Evolutionary conservation across 2,329 filamentous ascomycete genomes (phyloP), one percentile per base, ranked within the genome.

Genomic region (Ceratocystis destructans): DNA sequence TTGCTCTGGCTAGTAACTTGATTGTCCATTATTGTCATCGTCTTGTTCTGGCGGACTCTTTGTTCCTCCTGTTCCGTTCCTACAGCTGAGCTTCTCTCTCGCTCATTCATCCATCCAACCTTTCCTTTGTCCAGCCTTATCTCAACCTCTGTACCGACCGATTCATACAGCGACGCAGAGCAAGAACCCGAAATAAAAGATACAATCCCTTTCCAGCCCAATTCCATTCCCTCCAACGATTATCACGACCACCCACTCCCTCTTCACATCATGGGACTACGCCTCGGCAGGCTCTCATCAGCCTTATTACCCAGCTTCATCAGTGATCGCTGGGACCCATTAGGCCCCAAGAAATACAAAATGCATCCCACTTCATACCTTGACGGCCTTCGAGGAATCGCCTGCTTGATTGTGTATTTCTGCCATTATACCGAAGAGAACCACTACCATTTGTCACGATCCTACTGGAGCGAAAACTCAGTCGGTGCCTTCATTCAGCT

Each of bases 371-470:
- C 82, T 7, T 77, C 82, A 6, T 83, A 84, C 70, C 79, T 84
- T 61, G 82, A 84, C 70, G 82, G 82, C 68, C 80, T 84, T 76
- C 78, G 82, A 68, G 82, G 82, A 15, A 72, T 83, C 12, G 82
- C 81, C 48, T 81, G 81, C 4, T 75, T 83, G 41, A 77, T 80
- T 67, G 82, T 84, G 69, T 81, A 80, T 72, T 80, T 83, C 72
- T 84, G 81, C 70, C 82, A 84, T 72, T 82, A 79, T 71, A 69
- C 67, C 31, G 68, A 69, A 62, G 68, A 69, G 22, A 69, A 69
- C 62, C 69, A 69, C 63, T 64, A 68, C 37, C 50, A 65, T 33
- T 59, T 69, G 48, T 66, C 62, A 17, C 67, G 65, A 3, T 77
- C 76, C 63, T 84, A 83, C 72, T 74, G 74, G 59, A 72, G 76